These are phyloP conservation scores for Royoungia palumana DNA, from an alignment of 768 basidiomycete genomes.

Conservation along the genomic window DNA sequence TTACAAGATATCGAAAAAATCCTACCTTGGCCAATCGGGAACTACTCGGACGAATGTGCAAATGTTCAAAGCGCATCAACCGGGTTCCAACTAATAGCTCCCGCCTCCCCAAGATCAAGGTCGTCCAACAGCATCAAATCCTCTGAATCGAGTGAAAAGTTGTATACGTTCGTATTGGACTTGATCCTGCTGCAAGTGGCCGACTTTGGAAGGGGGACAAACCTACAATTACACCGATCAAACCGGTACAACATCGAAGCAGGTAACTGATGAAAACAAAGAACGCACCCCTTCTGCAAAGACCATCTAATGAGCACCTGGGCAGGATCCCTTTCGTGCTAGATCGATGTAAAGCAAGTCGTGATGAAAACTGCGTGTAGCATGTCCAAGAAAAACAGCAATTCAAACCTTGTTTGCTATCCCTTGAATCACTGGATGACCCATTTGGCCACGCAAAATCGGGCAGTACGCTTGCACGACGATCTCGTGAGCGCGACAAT, in stretches of 20 bases:
- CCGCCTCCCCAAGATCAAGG: constrained; percentile 69
- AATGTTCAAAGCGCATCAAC: constrained; percentile 43
- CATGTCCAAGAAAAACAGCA: background rate
- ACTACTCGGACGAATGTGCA: constrained; percentile 19
- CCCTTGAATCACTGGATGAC: constrained; percentile 49
- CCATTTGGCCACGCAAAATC: constrained; percentile 56
- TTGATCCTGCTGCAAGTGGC: constrained; percentile 64
- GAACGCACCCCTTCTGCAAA: constrained; percentile 69
- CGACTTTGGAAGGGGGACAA: constrained; percentile 81
- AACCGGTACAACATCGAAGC: background rate
- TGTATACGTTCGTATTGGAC: constrained; percentile 71
- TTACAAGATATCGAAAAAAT: too few relatives aligned
- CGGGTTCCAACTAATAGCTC: constrained; percentile 84
- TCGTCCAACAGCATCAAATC: constrained; percentile 66
- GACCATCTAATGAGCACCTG: constrained; percentile 91
- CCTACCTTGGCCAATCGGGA: background rate
- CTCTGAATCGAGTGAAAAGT: constrained; percentile 63
- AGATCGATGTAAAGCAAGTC: background rate
- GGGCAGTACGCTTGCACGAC: constrained; percentile 76
- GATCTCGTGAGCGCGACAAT: constrained; percentile 60
- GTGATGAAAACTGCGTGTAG: constrained; percentile 6
- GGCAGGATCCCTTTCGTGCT: constrained; percentile 62
- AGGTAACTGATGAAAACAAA: background rate
- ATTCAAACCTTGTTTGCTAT: constrained; percentile 57
- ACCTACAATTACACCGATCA: constrained; percentile 40